Evolutionary conservation across 2,329 filamentous ascomycete species (phyloP).

Genomic region (Beauveria varroae): DNA sequence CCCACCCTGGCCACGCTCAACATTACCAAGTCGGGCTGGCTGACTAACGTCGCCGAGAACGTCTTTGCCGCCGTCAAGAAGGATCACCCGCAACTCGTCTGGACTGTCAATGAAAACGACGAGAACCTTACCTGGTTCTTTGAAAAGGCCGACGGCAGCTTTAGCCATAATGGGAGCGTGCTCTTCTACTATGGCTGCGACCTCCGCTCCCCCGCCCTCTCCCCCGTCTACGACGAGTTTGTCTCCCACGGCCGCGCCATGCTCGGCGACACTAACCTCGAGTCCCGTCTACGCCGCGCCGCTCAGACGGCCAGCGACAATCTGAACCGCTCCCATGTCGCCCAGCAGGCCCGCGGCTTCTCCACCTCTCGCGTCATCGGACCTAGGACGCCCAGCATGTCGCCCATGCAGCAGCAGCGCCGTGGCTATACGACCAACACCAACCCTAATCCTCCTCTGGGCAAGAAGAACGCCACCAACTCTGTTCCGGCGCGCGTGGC

Average conservation of each 20-base stretch:
- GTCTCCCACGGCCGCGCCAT: constrained; percentile 74
- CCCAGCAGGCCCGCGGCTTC: constrained; percentile 17
- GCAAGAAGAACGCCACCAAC: constrained; percentile 81
- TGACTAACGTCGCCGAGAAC: constrained; percentile 92
- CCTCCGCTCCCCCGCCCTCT: constrained; percentile 65
- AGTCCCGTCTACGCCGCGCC: constrained; percentile 74
- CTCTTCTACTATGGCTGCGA: constrained; percentile 96
- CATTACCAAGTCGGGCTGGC: constrained; percentile 89
- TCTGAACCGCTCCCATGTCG: constrained; percentile 23
- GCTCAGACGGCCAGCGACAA: constrained; percentile 60
- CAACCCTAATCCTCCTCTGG: constrained; percentile 76
- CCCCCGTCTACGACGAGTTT: constrained; percentile 79
- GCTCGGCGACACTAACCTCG: constrained; percentile 83
- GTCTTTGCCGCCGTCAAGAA: constrained; percentile 91
- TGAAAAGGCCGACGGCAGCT: constrained; percentile 89
- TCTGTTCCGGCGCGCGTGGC: constrained; percentile 70
- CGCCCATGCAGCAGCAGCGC: constrained; percentile 11
- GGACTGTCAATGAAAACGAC: constrained; percentile 94
- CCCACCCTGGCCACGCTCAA: constrained; percentile 85
- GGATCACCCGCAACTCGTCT: constrained; percentile 82
- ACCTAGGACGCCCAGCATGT: constrained; percentile 1
- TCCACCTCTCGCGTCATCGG: constrained; percentile 3
- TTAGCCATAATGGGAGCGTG: constrained; percentile 77
- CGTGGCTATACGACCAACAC: constrained; percentile 17
- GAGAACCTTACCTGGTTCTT: constrained; percentile 99